Evolutionary conservation across 805 yeast genomes (phyloP).

Genomic region (Myxozyma neotropica): DNA sequence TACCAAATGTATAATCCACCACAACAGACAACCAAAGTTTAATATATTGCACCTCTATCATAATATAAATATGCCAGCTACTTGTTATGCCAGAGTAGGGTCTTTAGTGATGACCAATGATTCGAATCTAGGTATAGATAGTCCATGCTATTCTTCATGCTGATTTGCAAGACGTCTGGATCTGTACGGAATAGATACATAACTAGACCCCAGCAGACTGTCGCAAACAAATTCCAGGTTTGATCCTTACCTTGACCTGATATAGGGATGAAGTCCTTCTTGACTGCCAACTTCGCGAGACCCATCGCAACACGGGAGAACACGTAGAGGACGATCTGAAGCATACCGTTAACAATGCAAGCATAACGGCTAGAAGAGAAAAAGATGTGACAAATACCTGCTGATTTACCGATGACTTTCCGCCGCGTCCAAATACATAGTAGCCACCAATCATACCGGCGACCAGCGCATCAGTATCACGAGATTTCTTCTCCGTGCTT

Average conservation of each 20-base stretch:
- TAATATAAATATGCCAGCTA: neutral
- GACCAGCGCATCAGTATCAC: conserved; percentile 37
- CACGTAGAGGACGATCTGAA: conserved; percentile 76
- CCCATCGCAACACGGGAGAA: conserved; percentile 70
- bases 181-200: conserved; percentile 70
- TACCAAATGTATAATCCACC: too few relatives aligned
- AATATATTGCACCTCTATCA: too few relatives aligned
- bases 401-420: conserved; percentile 40
- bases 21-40: too few relatives aligned
- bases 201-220: conserved; percentile 70
- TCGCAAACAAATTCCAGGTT: conserved; percentile 64
- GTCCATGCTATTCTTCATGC: conserved; percentile 68
- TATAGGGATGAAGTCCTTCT: conserved; percentile 26
- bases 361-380: neutral
- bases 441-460: conserved; percentile 49
- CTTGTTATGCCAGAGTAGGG: conserved; percentile 45
- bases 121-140: conserved; percentile 67
- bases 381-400: conserved; percentile 22
- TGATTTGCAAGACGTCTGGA: conserved; percentile 62
- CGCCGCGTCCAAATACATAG: conserved; percentile 47
- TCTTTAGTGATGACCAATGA: conserved; percentile 53
- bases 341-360: conserved; percentile 42
- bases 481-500: conserved; percentile 24
- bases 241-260: conserved; percentile 18
- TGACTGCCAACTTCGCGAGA: conserved; percentile 53